Evolutionary conservation across 2,329 filamentous ascomycete species (phyloP), one percentile per base, ranked within the genome.

Genomic region (Aspergillus latus): DNA sequence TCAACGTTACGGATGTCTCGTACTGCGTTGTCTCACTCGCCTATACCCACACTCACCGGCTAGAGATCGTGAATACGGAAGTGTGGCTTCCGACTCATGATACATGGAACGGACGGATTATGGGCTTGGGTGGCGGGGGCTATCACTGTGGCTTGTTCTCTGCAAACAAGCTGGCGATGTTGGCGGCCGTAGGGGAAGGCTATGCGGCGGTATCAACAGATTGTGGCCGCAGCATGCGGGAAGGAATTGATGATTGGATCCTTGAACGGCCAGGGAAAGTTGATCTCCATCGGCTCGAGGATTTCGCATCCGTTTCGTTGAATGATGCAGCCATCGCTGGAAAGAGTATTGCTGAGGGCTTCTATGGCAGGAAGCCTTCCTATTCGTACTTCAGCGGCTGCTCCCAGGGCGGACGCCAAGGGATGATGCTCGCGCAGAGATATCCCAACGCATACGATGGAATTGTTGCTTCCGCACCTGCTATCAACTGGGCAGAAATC

Each of bases 371-470:
- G 1, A 21, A 36, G 0, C 52, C 62, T 0, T 29, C 26, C 1
- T 61, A 62, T 30, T 61, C 64, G 1, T 66, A 68, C 29, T 68
- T 52, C 42, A 56, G 42, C 8, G 65, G 63, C 2, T 67, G 65
- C 48, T 67, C 63, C 1, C 50, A 43, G 3, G 66, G 66, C 13
- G 66, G 65, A 8, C 54, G 66, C 7, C 64, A 66, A 29, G 64
- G 60, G 1, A 52, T 62, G 6, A 59, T 64, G 56, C 45, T 79
- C 8, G 79, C 81, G 0, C 78, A 86, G 60, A 62, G 69, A 3
- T 84, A 78, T 57, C 82, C 84, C 0, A 72, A 78, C 0, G 81
- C 83, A 50, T 85, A 84, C 53, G 81, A 85, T 60, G 83, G 83
- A 13, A 76, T 82, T 8, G 60, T 84, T 1, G 78, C 82, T 9